A percentile compares a stretch with the other conserved stretches of the same genome.
Conservation (phyloP, 177 flowering plant genomes). For the Vitis hybrid region DNA sequence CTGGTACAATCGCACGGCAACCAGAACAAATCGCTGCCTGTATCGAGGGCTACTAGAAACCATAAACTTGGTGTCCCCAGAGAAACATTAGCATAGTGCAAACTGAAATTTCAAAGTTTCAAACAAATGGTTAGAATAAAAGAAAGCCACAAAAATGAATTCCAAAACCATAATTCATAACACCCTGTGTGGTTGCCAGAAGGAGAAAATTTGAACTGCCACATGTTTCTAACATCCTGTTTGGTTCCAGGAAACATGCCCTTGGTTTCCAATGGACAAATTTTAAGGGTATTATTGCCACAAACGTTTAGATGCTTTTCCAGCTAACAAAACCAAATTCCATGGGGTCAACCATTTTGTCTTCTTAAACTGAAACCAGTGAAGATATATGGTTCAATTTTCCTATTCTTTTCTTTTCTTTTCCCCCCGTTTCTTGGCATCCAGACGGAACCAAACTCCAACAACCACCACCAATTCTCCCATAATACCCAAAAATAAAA, state of each 20-base stretch:
- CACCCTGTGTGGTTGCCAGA: background rate
- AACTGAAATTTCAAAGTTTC: constrained; percentile 33
- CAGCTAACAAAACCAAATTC: no score
- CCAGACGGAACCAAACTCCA: background rate
- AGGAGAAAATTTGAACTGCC: background rate
- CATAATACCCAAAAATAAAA: background rate
- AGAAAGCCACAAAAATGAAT: background rate
- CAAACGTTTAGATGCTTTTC: no score
- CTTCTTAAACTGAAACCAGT: no score
- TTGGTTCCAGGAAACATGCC: no score
- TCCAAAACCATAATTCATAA: background rate
- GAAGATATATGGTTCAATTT: no score
- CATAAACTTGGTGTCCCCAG: constrained; percentile 67
- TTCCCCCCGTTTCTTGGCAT: background rate
- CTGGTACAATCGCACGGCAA: constrained; percentile 73
- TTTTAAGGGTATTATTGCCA: no score
- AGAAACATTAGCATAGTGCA: constrained; percentile 69
- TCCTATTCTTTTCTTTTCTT: background rate
- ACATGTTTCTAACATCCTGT: background rate
- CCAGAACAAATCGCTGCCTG: constrained; percentile 88
- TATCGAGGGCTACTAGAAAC: constrained; percentile 83
- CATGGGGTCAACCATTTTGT: no score
- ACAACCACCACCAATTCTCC: background rate
- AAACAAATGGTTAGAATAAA: background rate
- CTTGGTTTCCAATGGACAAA: no score